phyloP scores from a whole-genome alignment of 2,329 filamentous ascomycete genomes.

The Cytospora leucostoma region DNA sequence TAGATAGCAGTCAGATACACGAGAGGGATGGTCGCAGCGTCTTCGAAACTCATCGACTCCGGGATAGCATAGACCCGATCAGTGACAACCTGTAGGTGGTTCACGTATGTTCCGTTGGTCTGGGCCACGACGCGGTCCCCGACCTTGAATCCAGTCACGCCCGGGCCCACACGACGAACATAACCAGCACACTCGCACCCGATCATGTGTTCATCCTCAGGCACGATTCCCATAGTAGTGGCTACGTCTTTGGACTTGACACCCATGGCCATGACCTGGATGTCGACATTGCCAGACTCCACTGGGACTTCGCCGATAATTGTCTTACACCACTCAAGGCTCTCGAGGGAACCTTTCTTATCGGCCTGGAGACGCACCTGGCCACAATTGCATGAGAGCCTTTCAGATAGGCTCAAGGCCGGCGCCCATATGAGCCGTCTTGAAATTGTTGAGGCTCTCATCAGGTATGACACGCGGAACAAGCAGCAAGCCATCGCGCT shows the following conservation, averaged over 20 bases:
- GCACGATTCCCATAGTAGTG: no score
- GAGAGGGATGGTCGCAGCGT: constrained; percentile 38
- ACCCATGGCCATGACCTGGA: constrained; percentile 38
- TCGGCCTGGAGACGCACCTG: constrained; percentile 27
- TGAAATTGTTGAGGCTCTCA: constrained; percentile 30
- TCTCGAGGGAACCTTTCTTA: constrained; percentile 32
- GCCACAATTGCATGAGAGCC: constrained; percentile 25
- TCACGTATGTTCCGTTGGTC: constrained; percentile 29
- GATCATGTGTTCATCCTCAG: constrained; percentile 29
- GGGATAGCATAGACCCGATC: constrained; percentile 33
- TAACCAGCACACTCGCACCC: no score
- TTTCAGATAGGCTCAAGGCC: constrained; percentile 17
- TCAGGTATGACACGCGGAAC: constrained; percentile 35
- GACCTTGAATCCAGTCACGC: background rate
- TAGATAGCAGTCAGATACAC: constrained; percentile 38
- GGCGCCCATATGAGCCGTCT: constrained; percentile 13
- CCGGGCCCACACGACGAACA: no score
- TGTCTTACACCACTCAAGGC: constrained; percentile 11
- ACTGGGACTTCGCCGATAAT: constrained; percentile 24
- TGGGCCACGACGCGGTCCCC: constrained; percentile 25
- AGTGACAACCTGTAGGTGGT: constrained; percentile 10
- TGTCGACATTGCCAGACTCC: constrained; percentile 34
- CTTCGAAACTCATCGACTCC: constrained; percentile 36
- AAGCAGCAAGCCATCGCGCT: constrained; percentile 34
- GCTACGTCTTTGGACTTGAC: constrained; percentile 45